Evolutionary conservation across 1,284 basidiomycete species (phyloP).

Genomic region (Hemileia vastatrix): DNA sequence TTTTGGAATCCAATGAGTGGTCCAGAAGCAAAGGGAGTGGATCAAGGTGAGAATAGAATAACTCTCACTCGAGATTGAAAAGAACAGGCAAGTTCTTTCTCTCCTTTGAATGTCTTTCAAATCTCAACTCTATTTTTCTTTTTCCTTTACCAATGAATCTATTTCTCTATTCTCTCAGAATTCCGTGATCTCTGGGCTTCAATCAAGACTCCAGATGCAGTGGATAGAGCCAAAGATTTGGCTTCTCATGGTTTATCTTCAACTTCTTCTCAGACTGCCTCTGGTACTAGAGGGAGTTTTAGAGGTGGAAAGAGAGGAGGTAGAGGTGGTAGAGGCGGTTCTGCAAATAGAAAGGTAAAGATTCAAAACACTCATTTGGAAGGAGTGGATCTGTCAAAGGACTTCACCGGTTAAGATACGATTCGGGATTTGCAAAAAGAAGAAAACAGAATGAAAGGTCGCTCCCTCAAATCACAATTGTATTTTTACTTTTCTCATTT

Average conservation of each 20-base stretch:
- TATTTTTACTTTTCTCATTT: no score
- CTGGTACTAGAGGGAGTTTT: no score
- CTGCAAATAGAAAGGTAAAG: slow-evolving; percentile 26
- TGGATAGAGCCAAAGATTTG: slow-evolving; percentile 37
- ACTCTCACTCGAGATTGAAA: neutral
- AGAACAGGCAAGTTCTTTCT: neutral
- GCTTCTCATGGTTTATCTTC: slow-evolving; percentile 22
- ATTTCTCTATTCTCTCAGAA: slow-evolving; percentile 25
- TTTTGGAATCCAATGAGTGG: slow-evolving; percentile 41
- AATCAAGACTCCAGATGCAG: slow-evolving; percentile 38
- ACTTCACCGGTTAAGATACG: no score
- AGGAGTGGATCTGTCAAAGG: slow-evolving; percentile 37
- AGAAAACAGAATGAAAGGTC: no score
- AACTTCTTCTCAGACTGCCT: neutral
- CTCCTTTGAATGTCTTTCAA: neutral
- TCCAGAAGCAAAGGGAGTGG: slow-evolving; percentile 32
- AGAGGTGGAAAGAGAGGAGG: slow-evolving; percentile 22
- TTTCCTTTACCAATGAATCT: neutral
- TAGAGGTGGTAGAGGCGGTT: slow-evolving; percentile 6
- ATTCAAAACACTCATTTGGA: slow-evolving; percentile 41
- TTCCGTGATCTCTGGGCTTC: slow-evolving; percentile 40
- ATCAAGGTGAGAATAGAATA: slow-evolving; percentile 29
- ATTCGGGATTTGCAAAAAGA: no score
- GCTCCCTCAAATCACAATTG: no score
- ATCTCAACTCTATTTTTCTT: neutral